Evolutionary conservation across 208 protist genomes (phyloP), one percentile per base, ranked within the genome.

Genomic region (Acanthamoeba royreba): DNA sequence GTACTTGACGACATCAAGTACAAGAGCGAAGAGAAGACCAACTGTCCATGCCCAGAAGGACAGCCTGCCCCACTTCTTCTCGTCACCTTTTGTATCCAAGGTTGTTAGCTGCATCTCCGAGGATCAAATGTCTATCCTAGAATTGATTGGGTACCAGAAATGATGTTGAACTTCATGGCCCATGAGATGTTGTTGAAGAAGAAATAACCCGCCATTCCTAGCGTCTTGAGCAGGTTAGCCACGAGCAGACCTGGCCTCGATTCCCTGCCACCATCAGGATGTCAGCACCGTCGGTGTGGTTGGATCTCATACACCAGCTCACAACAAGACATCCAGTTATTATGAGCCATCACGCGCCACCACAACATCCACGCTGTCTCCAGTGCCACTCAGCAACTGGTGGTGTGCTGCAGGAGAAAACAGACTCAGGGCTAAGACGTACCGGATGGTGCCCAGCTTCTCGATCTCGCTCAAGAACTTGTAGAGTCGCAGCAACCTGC

Each of bases 141-240:
- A n/a, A n/a, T n/a, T n/a, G n/a, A n/a, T n/a, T n/a, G n/a, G 31
- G 22, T 46, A 81, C 31, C 31, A 40, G 69, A 81, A 38, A 81
- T 11, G 40, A 81, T 81, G 40, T 47, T 47, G 69, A 81, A 81
- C 40, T 81, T 81, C 38, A 40, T 47, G 11, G 40, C 38, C 69
- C 69, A 81, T 4, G 69, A 81, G 19, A 81, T 4, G 69, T 81
- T 81, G 69, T 81, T 81, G 69, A 81, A 81, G 28, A 81, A 81
- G 69, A 81, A 81, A 25, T 81, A 81, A 5, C 31, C 38, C 7
- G 38, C 40, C 69, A 81, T 81, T n/a, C 69, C 69, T 17, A 81
- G 40, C 9, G 69, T 47, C 69, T 81, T 81, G 13, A 40, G 38
- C 9, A 81, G 11, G 69, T 46, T 81, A 4, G 38, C 69, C 15